Evolutionary conservation across 768 basidiomycete genomes (phyloP), one percentile per base, ranked within the genome.

Genomic region (Macrocybe gigantea): DNA sequence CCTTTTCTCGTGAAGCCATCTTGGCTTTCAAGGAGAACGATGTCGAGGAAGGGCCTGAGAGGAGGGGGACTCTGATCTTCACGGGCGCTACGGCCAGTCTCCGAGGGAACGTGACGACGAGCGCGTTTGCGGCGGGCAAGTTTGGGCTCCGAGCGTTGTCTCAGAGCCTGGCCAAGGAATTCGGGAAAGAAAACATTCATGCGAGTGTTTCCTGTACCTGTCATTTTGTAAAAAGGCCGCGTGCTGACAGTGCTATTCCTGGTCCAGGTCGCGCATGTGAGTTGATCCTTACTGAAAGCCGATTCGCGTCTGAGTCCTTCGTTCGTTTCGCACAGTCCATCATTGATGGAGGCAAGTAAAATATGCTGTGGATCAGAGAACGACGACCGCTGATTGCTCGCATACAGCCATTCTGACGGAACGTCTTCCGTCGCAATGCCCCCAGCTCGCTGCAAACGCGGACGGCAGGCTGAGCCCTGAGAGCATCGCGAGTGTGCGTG

Each of bases 101-200:
- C 13, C 67, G 85, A 46, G 86, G 85, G 5, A 85, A 85, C 47
- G 64, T 66, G 2, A 64, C 63, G 0, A 84, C 83, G 0, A 82
- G 82, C 41, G 75, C 71, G 1, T 82, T 88, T 54, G 70, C 85
- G 3, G 77, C 83, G 3, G 77, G 77, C 0, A 88, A 87, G 59
- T 78, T 75, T 44, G 85, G 76, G 3, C 32, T 79, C 33, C 68
- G 86, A 5, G 80, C 78, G 1, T 66, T 87, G 38, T 74, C 78
- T 1, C 84, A 87, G 65, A 83, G 82, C 53, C 61, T 86, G 55
- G 77, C 79, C 7, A 85, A 85, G 61, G 85, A 86, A 56, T 86
- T 85, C 55, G 78, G 78, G n/a, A 79, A 78, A 61, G 65, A 84
- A 35, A 80, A 85, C 54, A 85, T 87, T 48, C 84, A 86, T 64